Evolutionary conservation across 1,284 basidiomycete species (phyloP).

Genomic region (Ceratobasidium sp.): DNA sequence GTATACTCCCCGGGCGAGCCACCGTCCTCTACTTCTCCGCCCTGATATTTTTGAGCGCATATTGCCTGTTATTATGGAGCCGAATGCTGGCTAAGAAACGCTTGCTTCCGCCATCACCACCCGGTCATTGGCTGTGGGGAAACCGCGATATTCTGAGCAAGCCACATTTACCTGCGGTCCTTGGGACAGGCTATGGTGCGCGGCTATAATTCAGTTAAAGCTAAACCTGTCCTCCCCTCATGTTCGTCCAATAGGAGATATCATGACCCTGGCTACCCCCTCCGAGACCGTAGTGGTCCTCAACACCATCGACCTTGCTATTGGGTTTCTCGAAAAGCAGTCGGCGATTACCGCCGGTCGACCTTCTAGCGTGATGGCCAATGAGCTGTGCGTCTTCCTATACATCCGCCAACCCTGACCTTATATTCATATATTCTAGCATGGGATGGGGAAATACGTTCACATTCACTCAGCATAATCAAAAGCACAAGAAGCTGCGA

Average conservation of each 20-base stretch:
- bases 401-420: neutral
- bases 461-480: constrained; percentile 15
- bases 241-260: constrained; percentile 14
- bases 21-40: neutral
- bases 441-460: constrained; percentile 19
- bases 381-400: constrained; percentile 3
- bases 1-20: neutral
- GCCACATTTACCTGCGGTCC: neutral
- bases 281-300: neutral
- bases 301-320: constrained; percentile 29
- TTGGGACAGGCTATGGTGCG: constrained; percentile 8
- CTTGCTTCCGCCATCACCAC: constrained; percentile 20
- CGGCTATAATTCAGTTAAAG: neutral
- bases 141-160: neutral
- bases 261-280: constrained; percentile 10
- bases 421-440: neutral
- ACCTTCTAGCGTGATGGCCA: neutral
- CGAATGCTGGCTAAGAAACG: neutral
- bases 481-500: constrained; percentile 16
- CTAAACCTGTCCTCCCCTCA: no score
- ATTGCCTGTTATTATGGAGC: neutral
- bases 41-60: neutral
- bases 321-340: constrained; percentile 33
- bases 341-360: constrained; percentile 7
- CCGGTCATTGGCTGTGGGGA: constrained; percentile 18